Base-by-base conservation (phyloP, 2,329 filamentous ascomycete genomes). In the Ophiostoma populinum region DNA sequence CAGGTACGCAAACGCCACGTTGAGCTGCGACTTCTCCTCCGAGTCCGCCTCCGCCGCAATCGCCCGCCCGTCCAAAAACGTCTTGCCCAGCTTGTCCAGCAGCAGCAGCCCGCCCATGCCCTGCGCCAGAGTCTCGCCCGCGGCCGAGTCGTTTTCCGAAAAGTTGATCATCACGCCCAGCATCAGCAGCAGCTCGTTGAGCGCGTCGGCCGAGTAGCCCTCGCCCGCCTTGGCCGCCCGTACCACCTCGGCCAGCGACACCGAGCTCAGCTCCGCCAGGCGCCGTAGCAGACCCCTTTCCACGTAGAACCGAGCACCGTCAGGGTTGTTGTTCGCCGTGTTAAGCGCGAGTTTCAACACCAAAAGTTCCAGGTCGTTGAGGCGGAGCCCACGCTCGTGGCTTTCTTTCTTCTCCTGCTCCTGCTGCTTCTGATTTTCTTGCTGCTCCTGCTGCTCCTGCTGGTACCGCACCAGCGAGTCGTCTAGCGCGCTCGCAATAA, bases 131-230 rank as follows among this genome's bases (percentile, higher is more conserved):
- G 47, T 57, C 30, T 56, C 52, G 35, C 75, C 63, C 10, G 79
- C 75, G 16, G 62, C 52, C 12, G 72, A 61, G 47, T 75, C 83
- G 49, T 82, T 76, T 51, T 93, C 85, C 7, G 81, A 70, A 36
- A 94, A 68, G 48, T 94, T 94, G 53, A 92, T 92, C 55, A 87
- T 69, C 16, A 82, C 71, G 1, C 83, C 86, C 25, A 93, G 60
- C 35, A 80, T 68, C 27, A 94, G 63, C 32, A 93, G 69, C 11
- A 93, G 63, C 32, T 71, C 67, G 44, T 92, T 78, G 35, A 86
- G 57, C 2, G 63, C 55, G 16, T 60, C 58, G 2, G 58, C 54
- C 9, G 61, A 52, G 35, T 70, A 61, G n/a, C 59, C 55, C 19
- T 62, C 61, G 30, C 58, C 60, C 6, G 56, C 55, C 38, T 70